Conservation (phyloP, 2,329 filamentous ascomycete species). For the Helotiales sp. region DNA sequence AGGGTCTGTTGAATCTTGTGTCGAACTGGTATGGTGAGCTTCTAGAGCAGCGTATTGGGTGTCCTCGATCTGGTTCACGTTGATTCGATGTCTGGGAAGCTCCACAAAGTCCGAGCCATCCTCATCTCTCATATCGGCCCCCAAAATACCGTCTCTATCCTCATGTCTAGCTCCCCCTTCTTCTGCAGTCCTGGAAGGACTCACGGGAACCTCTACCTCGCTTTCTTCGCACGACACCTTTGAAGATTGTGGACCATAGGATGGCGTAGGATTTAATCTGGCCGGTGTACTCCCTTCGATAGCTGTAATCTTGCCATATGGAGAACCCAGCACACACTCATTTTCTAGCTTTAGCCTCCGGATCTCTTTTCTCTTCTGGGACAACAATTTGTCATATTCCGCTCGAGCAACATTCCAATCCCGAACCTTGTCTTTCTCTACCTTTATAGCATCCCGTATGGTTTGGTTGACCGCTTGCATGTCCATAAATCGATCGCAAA, state of each 20-base stretch:
- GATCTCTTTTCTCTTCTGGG: conserved; percentile 21
- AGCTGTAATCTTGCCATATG: neutral
- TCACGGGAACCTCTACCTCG: neutral
- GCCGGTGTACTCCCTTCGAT: neutral
- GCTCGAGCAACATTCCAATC: conserved; percentile 17
- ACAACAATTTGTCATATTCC: conserved; percentile 5
- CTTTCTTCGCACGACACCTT: neutral
- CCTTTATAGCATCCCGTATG: conserved; percentile 13
- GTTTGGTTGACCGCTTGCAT: conserved; percentile 15
- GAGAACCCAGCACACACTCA: conserved; percentile 7
- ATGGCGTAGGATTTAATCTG: neutral
- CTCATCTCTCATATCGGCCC: neutral
- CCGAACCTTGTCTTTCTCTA: conserved; percentile 15
- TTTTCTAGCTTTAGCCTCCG: conserved; percentile 20
- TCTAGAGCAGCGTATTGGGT: conserved; percentile 17
- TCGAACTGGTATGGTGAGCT: conserved; percentile 29
- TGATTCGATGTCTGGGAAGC: conserved; percentile 10
- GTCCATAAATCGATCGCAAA: conserved; percentile 12
- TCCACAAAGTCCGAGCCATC: neutral
- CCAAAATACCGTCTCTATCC: too few relatives aligned
- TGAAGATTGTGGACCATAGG: neutral
- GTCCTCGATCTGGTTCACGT: conserved; percentile 12
- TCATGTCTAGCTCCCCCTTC: neutral
- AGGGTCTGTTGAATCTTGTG: conserved; percentile 24
- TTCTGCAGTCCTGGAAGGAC: neutral